Evolutionary conservation across 169 alveolate genomes (phyloP).

Genomic region (Theileria parva): DNA sequence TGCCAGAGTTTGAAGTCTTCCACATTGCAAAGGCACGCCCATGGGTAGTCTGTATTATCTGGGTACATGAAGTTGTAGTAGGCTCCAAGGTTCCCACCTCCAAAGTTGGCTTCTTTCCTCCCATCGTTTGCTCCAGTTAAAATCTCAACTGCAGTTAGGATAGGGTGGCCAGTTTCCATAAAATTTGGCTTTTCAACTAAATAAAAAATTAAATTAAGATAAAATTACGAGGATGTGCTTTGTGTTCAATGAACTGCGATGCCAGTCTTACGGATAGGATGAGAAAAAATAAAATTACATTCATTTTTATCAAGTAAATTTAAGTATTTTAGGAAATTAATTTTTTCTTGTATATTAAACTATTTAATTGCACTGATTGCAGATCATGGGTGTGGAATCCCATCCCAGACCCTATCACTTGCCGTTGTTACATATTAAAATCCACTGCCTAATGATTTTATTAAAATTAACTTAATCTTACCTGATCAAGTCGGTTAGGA

Average conservation of each 20-base stretch:
- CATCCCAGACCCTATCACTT: neutral
- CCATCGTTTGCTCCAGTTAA: conserved; percentile 35
- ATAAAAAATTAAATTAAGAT: neutral
- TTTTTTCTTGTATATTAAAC: neutral
- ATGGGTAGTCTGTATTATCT: conserved; percentile 77
- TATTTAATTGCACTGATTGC: neutral
- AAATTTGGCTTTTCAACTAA: neutral
- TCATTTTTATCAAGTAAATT: neutral
- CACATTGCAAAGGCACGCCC: conserved; percentile 78
- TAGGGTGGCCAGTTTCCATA: conserved; percentile 1
- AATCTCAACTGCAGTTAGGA: conserved; percentile 14
- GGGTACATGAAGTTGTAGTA: conserved; percentile 72
- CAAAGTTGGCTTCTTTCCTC: conserved; percentile 51
- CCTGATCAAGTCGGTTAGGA: conserved; percentile 83
- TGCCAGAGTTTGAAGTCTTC: conserved; percentile 60
- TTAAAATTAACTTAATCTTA: conserved; percentile 64
- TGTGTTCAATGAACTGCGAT: neutral
- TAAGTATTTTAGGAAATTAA: neutral
- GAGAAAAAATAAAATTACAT: neutral
- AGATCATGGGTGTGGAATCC: neutral
- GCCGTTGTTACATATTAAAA: conserved; percentile 24
- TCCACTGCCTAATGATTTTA: conserved; percentile 54
- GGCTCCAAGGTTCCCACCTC: conserved; percentile 68
- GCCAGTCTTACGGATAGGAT: neutral
- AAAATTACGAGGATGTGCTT: neutral